Base-by-base conservation (phyloP, 768 basidiomycete genomes). In the Pseudohyphozyma bogoriensis region DNA sequence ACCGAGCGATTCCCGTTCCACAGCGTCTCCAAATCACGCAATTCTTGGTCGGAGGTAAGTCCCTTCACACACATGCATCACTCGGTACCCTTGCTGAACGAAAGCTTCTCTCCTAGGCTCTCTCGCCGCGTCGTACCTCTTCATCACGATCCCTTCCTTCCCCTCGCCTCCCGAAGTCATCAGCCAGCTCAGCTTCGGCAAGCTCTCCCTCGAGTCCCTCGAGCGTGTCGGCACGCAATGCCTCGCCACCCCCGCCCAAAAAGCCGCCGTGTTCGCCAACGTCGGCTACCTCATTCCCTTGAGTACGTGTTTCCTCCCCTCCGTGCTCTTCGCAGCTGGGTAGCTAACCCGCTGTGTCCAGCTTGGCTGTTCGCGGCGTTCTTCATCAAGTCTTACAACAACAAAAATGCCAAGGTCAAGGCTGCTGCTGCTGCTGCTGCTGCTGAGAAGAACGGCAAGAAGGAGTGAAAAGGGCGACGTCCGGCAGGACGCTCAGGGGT, bases 21-120 rank as follows among this genome's bases (percentile, higher is more conserved):
- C 55, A 65, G 37, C n/a, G n/a, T n/a, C 45, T 70, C 28, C 70
- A 71, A 35, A 70, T 71, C 58, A 66, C 65, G 18, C 68, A 68
- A 49, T 67, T 69, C 62, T 56, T 69, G 36, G 56, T 66, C 55
- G 63, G 63, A n/a, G 63, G 60, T 35, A 26, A 37, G 31, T 64
- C 39, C 28, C 55, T 47, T 20, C 44, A 57, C 44, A 9, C 39
- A n/a, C n/a, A n/a, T 32, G 12, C 13, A 7, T 37, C 12, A 2
- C 36, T 39, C 51, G 5, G 15, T 8, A 8, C 37, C 18, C 13
- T 33, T 26, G 35, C 42, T 52, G 24, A 36, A 20, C 44, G 31
- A 5, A 13, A 24, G 26, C 32, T 42, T 45, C 3, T 58, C 32
- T 61, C 40, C 58, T 55, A 32, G 33, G 49, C 7, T 54, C 56